Evolutionary conservation across 225 moss, liverwort and hornwort genomes (phyloP), one percentile per base, ranked within the genome.

Genomic region (Asterella californica): DNA sequence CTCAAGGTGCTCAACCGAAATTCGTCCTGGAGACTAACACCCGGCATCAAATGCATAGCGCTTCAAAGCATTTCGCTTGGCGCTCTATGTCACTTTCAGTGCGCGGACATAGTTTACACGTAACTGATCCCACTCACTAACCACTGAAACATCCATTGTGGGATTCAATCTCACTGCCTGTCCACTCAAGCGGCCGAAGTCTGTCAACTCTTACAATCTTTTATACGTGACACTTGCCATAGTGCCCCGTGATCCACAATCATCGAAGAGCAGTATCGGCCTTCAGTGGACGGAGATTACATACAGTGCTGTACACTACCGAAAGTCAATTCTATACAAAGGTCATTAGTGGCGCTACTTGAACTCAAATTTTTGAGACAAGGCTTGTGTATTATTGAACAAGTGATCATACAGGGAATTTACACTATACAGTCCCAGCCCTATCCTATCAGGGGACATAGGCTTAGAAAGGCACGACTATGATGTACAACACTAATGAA

Each of bases 381-480:
- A 77, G 64, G 63, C 47, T 48, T 64, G 63, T 77, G 61, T 77
- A 18, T 77, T 77, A 64, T 77, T 77, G 27, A 30, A 63, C 62
- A 77, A 61, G 63, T 77, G 64, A 45, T 46, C 47, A 47, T 77
- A 77, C 75, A 75, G 63, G 27, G 64, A 27, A 77, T 77, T 27
- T 77, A 77, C 77, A 77, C 77, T 77, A 47, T 77, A 77, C 77
- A 77, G 63, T 65, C 63, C 59, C 38, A 77, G 47, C 62, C 77
- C 24, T 77, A 47, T 37, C 37, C 37, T 76, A 76, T 59, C 64
- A 36, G 27, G 29, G 48, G 77, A 45, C 77, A 59, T 53, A n/a
- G 24, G 57, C 57, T 76, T 36, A 36, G 75, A 54, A 59, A 76
- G 52, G 38, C 17, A 76, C 14, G 38, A 64, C 30, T 57, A 42